A percentile compares a stretch with the other conserved stretches of the same genome.
Conservation (phyloP, 805 yeast species). For the Saturnispora zaruensis region DNA sequence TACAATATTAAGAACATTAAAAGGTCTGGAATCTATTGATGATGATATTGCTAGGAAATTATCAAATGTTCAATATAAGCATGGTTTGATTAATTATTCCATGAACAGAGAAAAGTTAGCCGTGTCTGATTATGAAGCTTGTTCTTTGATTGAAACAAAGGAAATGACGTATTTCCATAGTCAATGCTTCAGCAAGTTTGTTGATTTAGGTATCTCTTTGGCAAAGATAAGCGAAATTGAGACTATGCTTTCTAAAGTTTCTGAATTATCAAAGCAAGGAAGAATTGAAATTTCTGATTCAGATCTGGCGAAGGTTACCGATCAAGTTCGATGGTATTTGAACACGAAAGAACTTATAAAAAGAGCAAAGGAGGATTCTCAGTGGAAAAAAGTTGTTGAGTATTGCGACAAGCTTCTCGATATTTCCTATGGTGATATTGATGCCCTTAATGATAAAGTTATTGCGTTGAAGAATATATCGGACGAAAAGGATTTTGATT, state of each 20-base stretch:
- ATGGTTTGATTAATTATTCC: slow-evolving; percentile 53
- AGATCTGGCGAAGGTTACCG: slow-evolving; percentile 25
- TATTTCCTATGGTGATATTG: slow-evolving; percentile 3
- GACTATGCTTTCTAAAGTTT: slow-evolving; percentile 2
- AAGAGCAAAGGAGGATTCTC: background rate
- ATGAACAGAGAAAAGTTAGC: slow-evolving; percentile 48
- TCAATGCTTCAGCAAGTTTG: slow-evolving; percentile 43
- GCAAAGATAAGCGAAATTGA: slow-evolving; percentile 29
- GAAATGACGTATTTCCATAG: slow-evolving; percentile 19
- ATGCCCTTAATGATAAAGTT: slow-evolving; percentile 1
- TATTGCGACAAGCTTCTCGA: background rate
- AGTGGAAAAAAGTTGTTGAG: slow-evolving; percentile 1
- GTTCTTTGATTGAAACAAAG: slow-evolving; percentile 33
- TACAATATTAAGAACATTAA: slow-evolving; percentile 15
- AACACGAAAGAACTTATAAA: background rate
- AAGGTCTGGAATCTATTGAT: slow-evolving; percentile 13
- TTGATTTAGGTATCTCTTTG: slow-evolving; percentile 41
- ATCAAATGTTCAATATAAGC: slow-evolving; percentile 45
- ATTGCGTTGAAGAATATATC: slow-evolving; percentile 1
- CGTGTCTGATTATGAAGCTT: slow-evolving; percentile 40
- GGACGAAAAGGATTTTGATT: slow-evolving; percentile 11
- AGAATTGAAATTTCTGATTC: background rate
- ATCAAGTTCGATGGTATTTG: slow-evolving; percentile 21
- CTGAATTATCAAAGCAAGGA: background rate
- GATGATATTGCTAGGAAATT: slow-evolving; percentile 18